Evolutionary conservation across 2,329 filamentous ascomycete species (phyloP), one percentile per base, ranked within the genome.

Genomic region (Colletotrichum sp.): DNA sequence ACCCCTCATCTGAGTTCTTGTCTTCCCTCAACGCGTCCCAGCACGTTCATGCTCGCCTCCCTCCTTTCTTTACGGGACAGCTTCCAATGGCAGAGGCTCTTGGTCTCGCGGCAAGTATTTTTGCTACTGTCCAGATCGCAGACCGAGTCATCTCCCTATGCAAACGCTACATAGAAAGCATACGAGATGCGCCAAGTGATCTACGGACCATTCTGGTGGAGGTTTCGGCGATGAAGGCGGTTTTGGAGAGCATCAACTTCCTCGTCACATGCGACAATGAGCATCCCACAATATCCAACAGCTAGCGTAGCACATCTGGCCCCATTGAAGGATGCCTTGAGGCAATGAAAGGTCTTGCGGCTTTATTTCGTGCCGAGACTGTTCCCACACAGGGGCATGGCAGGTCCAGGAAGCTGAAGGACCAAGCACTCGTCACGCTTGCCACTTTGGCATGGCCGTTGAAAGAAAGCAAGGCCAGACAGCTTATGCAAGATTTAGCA

Each of bases 191-290:
- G 3, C 70, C 59, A 1, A 31, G 36, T 2, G 61, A 66, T 9
- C 51, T 73, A 0, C 34, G 54, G 4, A 8, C 12, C 0, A 55
- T 61, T 3, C 4, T 70, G 1, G 1, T 70, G 3, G 70, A 70
- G 7, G 33, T 11, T 0, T 65, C 31, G 0, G 1, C 54, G 1
- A 1, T 70, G 0, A 66, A 54, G 1, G 2, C 33, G 0, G 15
- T 55, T 1, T 2, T 70, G 1, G 27, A 72, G 1, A 65, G 8
- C 3, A 6, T 72, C 0, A 4, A 65, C 1, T 70, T 65, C 1
- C 4, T 72, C 0, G 8, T 69, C 12, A 9, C 38, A 12, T 31
- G 12, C 7, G 27, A 36, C 3, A 8, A 18, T 0, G 16, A 13
- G 12, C 8, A 63, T 3, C 31, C 18, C 2, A 2, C 3, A 11